phyloP scores from a whole-genome alignment of 1,284 basidiomycete genomes.

The Leccinum fallax region DNA sequence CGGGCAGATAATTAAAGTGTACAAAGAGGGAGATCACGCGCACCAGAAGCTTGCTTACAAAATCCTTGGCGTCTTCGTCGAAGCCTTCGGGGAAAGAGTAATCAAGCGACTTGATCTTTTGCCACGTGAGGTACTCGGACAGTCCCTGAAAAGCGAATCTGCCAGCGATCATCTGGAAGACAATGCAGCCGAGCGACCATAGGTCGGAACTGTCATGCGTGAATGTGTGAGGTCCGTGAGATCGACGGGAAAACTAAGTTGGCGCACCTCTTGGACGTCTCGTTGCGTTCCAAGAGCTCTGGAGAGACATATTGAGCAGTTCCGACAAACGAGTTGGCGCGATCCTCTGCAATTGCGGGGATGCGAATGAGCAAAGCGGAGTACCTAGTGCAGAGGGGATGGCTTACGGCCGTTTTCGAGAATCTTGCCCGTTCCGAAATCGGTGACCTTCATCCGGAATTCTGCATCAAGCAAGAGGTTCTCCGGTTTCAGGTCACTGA shows the following conservation, averaged over 20 bases:
- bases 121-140: constrained; percentile 82
- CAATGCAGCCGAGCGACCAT: constrained; percentile 97
- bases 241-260: background rate
- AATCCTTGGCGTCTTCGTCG: constrained; percentile 67
- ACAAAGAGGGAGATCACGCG: constrained; percentile 30
- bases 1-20: background rate
- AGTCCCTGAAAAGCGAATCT: constrained; percentile 89
- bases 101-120: constrained; percentile 76
- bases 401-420: constrained; percentile 58
- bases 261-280: constrained; percentile 67
- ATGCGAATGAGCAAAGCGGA: constrained; percentile 9
- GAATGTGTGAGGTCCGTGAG: constrained; percentile 4
- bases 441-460: constrained; percentile 91
- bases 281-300: constrained; percentile 81
- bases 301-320: constrained; percentile 97
- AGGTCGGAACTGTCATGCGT: constrained; percentile 74
- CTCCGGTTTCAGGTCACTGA: constrained; percentile 87
- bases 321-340: constrained; percentile 88
- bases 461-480: constrained; percentile 87
- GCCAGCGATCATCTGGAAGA: constrained; percentile 97
- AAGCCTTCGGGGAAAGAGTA: constrained; percentile 76
- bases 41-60: constrained; percentile 68
- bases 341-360: constrained; percentile 40
- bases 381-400: background rate
- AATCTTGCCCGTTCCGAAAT: constrained; percentile 96